These are phyloP conservation scores for Luvunga scandens DNA, from an alignment of 345 rosid species.

Conservation along the genomic window DNA sequence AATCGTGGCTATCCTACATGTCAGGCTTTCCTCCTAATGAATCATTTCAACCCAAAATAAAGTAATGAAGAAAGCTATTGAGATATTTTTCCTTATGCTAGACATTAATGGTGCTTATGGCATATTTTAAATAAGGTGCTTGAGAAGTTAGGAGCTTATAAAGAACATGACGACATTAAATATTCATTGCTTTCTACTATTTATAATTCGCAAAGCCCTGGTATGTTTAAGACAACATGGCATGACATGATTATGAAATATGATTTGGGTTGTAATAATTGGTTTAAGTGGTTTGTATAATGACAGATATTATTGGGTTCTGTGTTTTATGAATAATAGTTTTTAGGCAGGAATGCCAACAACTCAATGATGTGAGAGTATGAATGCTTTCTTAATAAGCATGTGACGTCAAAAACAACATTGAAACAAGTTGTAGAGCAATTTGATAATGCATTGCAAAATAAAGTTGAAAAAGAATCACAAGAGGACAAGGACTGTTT, in stretches of 20 bases:
- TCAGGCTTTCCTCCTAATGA: too few relatives aligned
- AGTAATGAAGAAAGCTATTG: neutral
- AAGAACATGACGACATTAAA: neutral
- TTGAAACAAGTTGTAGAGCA: neutral
- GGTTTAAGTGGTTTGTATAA: neutral
- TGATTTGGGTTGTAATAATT: neutral
- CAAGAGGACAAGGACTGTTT: neutral
- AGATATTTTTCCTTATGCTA: neutral
- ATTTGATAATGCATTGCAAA: neutral
- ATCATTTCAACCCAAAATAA: too few relatives aligned
- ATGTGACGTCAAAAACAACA: too few relatives aligned
- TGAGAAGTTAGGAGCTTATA: neutral
- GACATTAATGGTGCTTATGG: neutral
- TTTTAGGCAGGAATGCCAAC: accelerated
- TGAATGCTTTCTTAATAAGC: too few relatives aligned
- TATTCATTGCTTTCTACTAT: neutral
- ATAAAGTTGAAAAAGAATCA: neutral
- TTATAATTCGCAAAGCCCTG: neutral
- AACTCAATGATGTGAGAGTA: too few relatives aligned
- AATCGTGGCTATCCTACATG: too few relatives aligned
- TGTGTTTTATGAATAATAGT: too few relatives aligned
- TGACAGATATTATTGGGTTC: neutral
- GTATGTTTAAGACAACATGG: neutral
- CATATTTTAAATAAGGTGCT: neutral
- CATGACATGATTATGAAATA: neutral